Base-by-base conservation (phyloP, 106 monocot genomes). In the Alisma plantagoaquatica region DNA sequence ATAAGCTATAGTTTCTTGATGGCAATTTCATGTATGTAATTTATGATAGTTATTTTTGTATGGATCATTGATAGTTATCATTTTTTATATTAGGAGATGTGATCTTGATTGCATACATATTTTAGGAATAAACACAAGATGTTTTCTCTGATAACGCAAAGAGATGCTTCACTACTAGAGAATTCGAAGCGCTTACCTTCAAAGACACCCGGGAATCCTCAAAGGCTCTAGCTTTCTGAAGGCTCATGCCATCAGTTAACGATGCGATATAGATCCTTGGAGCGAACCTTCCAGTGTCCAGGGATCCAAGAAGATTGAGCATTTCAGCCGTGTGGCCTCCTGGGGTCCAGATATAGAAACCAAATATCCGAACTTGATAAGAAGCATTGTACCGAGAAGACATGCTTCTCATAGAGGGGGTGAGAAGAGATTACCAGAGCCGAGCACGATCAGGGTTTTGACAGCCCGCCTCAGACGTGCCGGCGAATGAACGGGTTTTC, bases 311-410 rank as follows among this genome's bases (percentile, higher is more conserved):
- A 18, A 90, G 67, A 54, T 76, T 74, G 25, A 90, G 70, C 83
- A 90, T 90, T 59, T 90, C 89, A 15, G 89, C 89, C 2, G 89
- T 90, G 64, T 90, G 89, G 2, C 83, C 89, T 20, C 89, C 89
- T 90, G 50, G 16, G 8, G 19, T 23, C 30, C 16, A 20, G 5
- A 55, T 33, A 61, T 17, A 10, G 10, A 17, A 29, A 41, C 22
- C 20, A 21, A 27, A 33, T 32, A 35, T 0, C n/a, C 21, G 4
- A 17, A 60, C 14, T 1, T 20, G 14, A 30, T 25, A 23, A 11
- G 10, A 9, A 51, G 28, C 28, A 10, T 16, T 6, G 2, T n/a
- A 53, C 28, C 28, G 1, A 3, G 6, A n/a, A 6, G 14, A 0
- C 3, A 21, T 23, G 7, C 23, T 2, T 9, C 8, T 33, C 12